Percentiles rank a stretch among this genome's conserved stretches.
Conservation (phyloP, 352 stramenopile species). For the Detonula confervacea region DNA sequence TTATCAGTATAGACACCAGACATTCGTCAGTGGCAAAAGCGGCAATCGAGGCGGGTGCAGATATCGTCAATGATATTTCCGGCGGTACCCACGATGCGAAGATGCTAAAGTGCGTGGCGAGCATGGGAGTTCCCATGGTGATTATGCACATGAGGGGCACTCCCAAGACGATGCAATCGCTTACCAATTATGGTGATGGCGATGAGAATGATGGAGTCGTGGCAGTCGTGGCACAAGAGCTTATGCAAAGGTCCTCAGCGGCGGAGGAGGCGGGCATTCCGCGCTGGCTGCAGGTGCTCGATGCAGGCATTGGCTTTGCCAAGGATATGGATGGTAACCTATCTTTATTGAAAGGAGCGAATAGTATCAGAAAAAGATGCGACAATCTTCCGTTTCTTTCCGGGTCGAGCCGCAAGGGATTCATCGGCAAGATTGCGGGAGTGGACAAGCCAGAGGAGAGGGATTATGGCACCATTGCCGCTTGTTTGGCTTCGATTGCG, state of each 20-base stretch:
- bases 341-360: constrained; percentile 88
- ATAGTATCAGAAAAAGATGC: constrained; percentile 53
- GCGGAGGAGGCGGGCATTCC: constrained; percentile 90
- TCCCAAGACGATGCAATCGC: constrained; percentile 93
- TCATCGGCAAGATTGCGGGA: constrained; percentile 93
- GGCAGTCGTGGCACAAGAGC: constrained; percentile 86
- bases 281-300: constrained; percentile 94
- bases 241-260: constrained; percentile 85
- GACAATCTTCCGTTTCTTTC: constrained; percentile 85
- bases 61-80: constrained; percentile 98
- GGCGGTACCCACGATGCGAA: constrained; percentile 90
- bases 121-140: constrained; percentile 89
- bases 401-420: constrained; percentile 96
- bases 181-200: constrained; percentile 86
- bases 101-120: constrained; percentile 91
- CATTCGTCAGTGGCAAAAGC: constrained; percentile 90
- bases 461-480: constrained; percentile 92
- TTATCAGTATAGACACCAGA: constrained; percentile 97
- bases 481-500: constrained; percentile 88
- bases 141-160: constrained; percentile 98
- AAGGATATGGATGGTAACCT: constrained; percentile 93
- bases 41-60: constrained; percentile 92
- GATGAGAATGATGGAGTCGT: constrained; percentile 84
- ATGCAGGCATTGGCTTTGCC: constrained; percentile 98
- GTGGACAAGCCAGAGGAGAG: constrained; percentile 88